phyloP scores from a whole-genome alignment of 805 yeast genomes.

The Kluyveromyces dobzhanskii region DNA sequence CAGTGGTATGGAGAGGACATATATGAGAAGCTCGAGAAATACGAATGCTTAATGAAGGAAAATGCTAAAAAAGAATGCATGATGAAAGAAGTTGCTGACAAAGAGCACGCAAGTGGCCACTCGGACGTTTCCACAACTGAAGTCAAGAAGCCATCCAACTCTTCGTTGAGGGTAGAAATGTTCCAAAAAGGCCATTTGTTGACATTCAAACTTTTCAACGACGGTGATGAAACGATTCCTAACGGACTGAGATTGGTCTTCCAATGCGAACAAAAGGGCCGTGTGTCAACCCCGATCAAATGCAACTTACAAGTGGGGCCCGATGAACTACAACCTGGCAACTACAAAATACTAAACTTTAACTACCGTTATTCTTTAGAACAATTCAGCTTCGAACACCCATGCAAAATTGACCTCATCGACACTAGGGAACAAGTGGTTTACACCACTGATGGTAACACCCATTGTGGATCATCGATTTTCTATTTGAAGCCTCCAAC shows the following conservation, averaged over 20 bases:
- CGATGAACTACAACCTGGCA: slow-evolving; percentile 14
- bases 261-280: slow-evolving; percentile 7
- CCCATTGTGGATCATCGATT: slow-evolving; percentile 1
- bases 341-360: slow-evolving; percentile 12
- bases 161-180: slow-evolving; percentile 8
- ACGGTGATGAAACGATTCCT: slow-evolving; percentile 8
- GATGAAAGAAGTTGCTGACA: neutral
- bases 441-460: slow-evolving; percentile 6
- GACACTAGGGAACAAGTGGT: slow-evolving; percentile 8
- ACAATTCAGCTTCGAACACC: slow-evolving; percentile 8
- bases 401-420: slow-evolving; percentile 11
- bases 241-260: slow-evolving; percentile 10
- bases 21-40: slow-evolving; percentile 1
- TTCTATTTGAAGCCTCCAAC: slow-evolving; percentile 6
- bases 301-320: slow-evolving; percentile 18
- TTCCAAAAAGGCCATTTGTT: slow-evolving; percentile 13
- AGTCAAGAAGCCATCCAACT: too few species aligned
- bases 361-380: slow-evolving; percentile 11
- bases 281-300: slow-evolving; percentile 4
- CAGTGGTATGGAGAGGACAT: slow-evolving; percentile 3
- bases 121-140: too few species aligned
- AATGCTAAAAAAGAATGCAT: neutral
- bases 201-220: slow-evolving; percentile 12
- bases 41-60: neutral
- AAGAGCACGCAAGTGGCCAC: neutral